Evolutionary conservation across 2,329 filamentous ascomycete species (phyloP), one percentile per base, ranked within the genome.

Genomic region (Exophiala calicioides): DNA sequence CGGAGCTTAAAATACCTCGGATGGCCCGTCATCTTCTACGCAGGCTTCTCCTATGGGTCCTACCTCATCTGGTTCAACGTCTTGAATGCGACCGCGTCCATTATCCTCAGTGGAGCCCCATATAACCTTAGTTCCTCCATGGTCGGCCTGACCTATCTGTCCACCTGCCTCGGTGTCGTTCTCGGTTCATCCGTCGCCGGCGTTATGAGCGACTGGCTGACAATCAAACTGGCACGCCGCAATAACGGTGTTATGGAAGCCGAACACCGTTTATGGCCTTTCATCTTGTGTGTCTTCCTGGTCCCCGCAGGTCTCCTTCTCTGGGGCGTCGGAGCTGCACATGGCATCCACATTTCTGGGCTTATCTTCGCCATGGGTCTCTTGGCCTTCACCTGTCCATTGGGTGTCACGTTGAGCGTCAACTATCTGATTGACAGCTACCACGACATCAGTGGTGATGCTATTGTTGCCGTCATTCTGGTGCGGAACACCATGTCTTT

Each of bases 321-420:
- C 1, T 78, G 74, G 74, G 76, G 76, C 16, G 71, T 78, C 0
- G 75, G 75, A 4, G 73, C 75, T 3, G 71, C 72, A 23, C 66
- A 74, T 21, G 53, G 65, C 5, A 57, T 77, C 12, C 74, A 77
- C 33, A 74, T 71, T 71, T 66, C 76, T 36, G 76, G 73, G 1
- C 60, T 74, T 7, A 61, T 78, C 2, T 67, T 76, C 20, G 73
- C 70, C 1, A 75, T 76, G 67, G 71, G 71, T 18, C 62, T 72
- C 15, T 68, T 77, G n/a, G 71, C 68, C 0, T 55, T 65, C 36
- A 69, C 68, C 7, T 75, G 70, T 37, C 64, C 65, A 2, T 61
- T 76, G 27, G 73, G 72, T 1, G 55, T 74, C n/a, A 69, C 70
- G 19, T 52, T 76, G 7, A 67, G 63, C 20, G 63, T 77, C 18